A percentile compares a stretch with the other conserved stretches of the same genome.
These are phyloP conservation scores for Lizonia empirigonia DNA, from an alignment of 2,329 filamentous ascomycete species.

Conservation along the genomic window DNA sequence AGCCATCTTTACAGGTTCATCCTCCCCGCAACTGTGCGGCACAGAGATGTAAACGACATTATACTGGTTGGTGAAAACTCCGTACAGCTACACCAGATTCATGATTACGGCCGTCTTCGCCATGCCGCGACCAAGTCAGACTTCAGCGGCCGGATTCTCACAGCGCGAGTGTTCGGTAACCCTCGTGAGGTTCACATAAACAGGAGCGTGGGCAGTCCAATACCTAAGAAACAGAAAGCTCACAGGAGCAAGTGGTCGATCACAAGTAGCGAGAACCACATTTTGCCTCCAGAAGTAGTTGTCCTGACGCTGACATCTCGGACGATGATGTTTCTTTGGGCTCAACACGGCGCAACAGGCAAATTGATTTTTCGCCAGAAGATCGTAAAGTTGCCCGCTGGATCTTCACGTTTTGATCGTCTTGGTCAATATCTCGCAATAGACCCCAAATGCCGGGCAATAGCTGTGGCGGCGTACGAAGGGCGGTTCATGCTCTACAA, in stretches of 20 bases:
- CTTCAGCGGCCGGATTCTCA: slow-evolving; percentile 78
- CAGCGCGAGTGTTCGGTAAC: slow-evolving; percentile 74
- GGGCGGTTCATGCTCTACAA: slow-evolving; percentile 74
- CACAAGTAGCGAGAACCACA: slow-evolving; percentile 27
- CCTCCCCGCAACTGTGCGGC: slow-evolving; percentile 77
- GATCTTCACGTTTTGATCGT: slow-evolving; percentile 59
- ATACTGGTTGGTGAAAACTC: slow-evolving; percentile 84
- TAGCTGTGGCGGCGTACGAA: slow-evolving; percentile 73
- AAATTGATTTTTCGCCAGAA: slow-evolving; percentile 66
- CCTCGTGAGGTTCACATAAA: slow-evolving; percentile 29
- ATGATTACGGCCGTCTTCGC: slow-evolving; percentile 70
- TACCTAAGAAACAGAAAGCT: slow-evolving; percentile 19
- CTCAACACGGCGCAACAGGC: slow-evolving; percentile 55
- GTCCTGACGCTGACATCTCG: slow-evolving; percentile 76
- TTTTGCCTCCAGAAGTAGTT: slow-evolving; percentile 75
- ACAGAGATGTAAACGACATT: slow-evolving; percentile 74
- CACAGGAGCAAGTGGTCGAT: slow-evolving; percentile 22
- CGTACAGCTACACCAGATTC: slow-evolving; percentile 79
- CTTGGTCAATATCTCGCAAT: slow-evolving; percentile 73
- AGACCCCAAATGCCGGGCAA: slow-evolving; percentile 70
- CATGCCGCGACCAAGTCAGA: slow-evolving; percentile 79
- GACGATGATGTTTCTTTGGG: slow-evolving; percentile 77
- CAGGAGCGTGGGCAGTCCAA: slow-evolving; percentile 26
- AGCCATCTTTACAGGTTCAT: slow-evolving; percentile 79
- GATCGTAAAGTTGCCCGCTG: slow-evolving; percentile 64